Percentiles rank a stretch among this genome's conserved stretches.
Conservation (phyloP, 805 yeast genomes). For the Saccharomyces paradoxus region DNA sequence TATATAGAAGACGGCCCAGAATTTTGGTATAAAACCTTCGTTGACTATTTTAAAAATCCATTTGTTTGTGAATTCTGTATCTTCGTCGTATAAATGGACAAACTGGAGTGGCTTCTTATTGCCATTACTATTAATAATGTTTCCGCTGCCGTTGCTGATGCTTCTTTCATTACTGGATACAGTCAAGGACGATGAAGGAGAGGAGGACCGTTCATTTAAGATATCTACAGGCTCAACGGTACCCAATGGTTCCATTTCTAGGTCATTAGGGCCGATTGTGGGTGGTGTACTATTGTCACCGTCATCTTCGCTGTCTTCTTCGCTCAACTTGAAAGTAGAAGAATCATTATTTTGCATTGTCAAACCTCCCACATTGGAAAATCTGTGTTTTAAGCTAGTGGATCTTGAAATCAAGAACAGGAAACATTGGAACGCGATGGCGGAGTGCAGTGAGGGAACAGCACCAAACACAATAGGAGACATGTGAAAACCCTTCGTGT, state of each 20-base stretch:
- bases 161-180: background rate
- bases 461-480: slow-evolving; percentile 66
- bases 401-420: slow-evolving; percentile 37
- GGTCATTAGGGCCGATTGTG: background rate
- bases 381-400: slow-evolving; percentile 18
- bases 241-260: slow-evolving; percentile 2
- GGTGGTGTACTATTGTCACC: background rate
- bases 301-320: slow-evolving; percentile 1
- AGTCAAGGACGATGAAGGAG: slow-evolving; percentile 1
- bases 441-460: slow-evolving; percentile 54
- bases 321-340: background rate
- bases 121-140: background rate
- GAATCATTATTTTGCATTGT: background rate
- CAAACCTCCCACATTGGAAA: background rate
- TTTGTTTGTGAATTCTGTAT: slow-evolving; percentile 6
- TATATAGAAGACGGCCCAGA: slow-evolving; percentile 38
- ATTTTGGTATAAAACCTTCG: slow-evolving; percentile 21
- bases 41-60: slow-evolving; percentile 22
- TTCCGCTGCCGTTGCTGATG: background rate
- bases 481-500: slow-evolving; percentile 55
- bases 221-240: background rate
- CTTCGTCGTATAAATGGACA: slow-evolving; percentile 12
- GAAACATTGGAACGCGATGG: slow-evolving; percentile 50
- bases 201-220: background rate
- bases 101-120: background rate